Evolutionary conservation across 1,284 basidiomycete species (phyloP).

Genomic region (Ganoderma boninense): DNA sequence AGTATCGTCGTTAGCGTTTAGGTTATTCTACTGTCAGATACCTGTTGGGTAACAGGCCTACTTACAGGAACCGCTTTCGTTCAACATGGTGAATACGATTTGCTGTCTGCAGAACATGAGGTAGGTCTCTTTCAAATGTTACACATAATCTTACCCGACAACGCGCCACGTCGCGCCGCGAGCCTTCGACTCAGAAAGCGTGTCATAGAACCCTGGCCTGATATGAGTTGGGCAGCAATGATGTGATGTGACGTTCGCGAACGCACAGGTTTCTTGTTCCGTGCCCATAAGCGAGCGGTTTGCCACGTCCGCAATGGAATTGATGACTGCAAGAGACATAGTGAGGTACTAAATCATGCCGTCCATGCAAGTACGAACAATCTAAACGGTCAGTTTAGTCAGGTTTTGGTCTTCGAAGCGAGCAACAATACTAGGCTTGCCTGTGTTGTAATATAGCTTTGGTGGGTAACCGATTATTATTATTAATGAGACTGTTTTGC

Average conservation of each 20-base stretch:
- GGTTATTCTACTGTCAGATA: no score
- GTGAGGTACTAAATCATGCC: neutral
- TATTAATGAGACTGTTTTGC: slow-evolving; percentile 1
- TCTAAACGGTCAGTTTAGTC: neutral
- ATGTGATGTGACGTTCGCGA: neutral
- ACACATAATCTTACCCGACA: slow-evolving; percentile 49
- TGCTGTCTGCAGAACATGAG: slow-evolving; percentile 51
- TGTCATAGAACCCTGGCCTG: slow-evolving; percentile 58
- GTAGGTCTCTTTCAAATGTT: neutral
- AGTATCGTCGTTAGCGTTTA: neutral
- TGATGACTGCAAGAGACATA: slow-evolving; percentile 53
- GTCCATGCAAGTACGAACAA: neutral
- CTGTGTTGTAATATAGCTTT: slow-evolving; percentile 65
- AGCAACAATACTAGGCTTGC: slow-evolving; percentile 32
- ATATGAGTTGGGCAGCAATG: neutral
- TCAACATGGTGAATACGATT: slow-evolving; percentile 61
- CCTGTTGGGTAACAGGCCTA: slow-evolving; percentile 35
- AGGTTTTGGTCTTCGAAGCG: neutral
- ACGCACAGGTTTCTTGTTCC: slow-evolving; percentile 63
- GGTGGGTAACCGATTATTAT: neutral
- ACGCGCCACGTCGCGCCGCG: slow-evolving; percentile 68
- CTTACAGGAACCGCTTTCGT: slow-evolving; percentile 50
- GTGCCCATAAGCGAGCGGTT: slow-evolving; percentile 66
- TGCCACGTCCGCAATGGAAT: slow-evolving; percentile 51
- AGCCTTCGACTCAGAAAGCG: slow-evolving; percentile 54